phyloP scores from a whole-genome alignment of 805 yeast species.

The Isabelozyma gotoi region DNA sequence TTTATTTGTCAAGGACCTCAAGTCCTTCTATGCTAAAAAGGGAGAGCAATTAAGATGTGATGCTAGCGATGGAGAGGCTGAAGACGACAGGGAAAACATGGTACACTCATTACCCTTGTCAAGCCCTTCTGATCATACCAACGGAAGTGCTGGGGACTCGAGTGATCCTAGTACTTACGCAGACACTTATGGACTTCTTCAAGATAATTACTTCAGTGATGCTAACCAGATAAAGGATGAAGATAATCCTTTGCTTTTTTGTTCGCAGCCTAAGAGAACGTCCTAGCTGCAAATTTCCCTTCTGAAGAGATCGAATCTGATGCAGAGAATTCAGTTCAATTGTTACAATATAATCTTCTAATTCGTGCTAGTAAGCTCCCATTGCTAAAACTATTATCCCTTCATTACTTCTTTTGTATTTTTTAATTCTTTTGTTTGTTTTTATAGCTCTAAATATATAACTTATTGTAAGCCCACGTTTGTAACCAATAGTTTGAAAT shows the following conservation, averaged over 20 bases:
- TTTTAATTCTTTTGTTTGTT: too few relatives aligned
- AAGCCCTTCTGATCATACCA: not conserved
- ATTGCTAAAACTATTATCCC: too few relatives aligned
- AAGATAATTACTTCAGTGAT: not conserved
- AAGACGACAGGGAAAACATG: not conserved
- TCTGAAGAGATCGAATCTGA: too few relatives aligned
- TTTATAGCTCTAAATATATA: too few relatives aligned
- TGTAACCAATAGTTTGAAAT: too few relatives aligned
- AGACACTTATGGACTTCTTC: not conserved
- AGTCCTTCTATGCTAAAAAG: constrained; percentile 20
- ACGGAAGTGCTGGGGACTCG: not conserved
- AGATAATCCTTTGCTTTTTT: too few relatives aligned
- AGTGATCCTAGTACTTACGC: not conserved
- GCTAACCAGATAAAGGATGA: not conserved
- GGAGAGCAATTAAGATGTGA: constrained; percentile 23
- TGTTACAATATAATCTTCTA: too few relatives aligned
- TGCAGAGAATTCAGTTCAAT: too few relatives aligned
- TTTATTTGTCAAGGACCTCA: constrained; percentile 30
- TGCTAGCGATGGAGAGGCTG: not conserved
- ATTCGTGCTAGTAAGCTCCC: too few relatives aligned
- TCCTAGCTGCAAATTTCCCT: too few relatives aligned
- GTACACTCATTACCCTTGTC: not conserved
- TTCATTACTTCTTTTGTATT: too few relatives aligned
- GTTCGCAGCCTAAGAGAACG: not conserved
- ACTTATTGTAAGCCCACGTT: too few relatives aligned